Base-by-base conservation (phyloP, 108 stramenopile species). In the Skeletonema potamos region DNA sequence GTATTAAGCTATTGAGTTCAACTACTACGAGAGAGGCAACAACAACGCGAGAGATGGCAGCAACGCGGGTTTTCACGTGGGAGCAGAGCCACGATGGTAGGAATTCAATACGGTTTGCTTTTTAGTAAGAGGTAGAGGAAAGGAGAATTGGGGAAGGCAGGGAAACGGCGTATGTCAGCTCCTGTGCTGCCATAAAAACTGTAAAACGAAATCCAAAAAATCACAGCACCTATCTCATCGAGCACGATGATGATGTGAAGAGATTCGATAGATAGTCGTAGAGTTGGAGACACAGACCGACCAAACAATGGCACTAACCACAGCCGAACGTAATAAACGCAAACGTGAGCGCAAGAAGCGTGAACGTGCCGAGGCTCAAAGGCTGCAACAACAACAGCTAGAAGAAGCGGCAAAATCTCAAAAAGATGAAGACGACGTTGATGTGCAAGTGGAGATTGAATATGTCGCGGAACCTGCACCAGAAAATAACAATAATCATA, bases 311-410 rank as follows among this genome's bases (percentile, higher is more conserved):
- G 87, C 76, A 24, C 79, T 91, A 10, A 87, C 88, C 13, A 83
- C 88, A 20, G 91, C 93, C 13, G 91, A 94, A 67, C 78, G 77
- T 48, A 94, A 94, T 70, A 82, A 79, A 33, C 89, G 89, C 36
- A 92, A 94, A 76, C 89, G 93, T 37, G 89, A 92, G 54, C 89
- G 92, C 76, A 93, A 93, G 74, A 96, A 96, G 79, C 76, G 62
- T 28, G 67, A 81, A 51, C 78, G 76, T 7, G 64, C 72, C 26
- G 65, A 74, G 34, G 70, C 82, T 33, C 66, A 60, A 6, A 69
- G 64, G 29, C 36, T 48, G 17, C 73, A 60, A 32, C 81, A 85
- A 11, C 66, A 30, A 29, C 34, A 73, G 12, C 62, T 55, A 37
- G 54, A 62, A 41, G 66, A 60, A 48, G 66, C 34, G 27, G 41